Conservation (phyloP, 2,329 filamentous ascomycete species). For the Chlorencoelia australis region DNA sequence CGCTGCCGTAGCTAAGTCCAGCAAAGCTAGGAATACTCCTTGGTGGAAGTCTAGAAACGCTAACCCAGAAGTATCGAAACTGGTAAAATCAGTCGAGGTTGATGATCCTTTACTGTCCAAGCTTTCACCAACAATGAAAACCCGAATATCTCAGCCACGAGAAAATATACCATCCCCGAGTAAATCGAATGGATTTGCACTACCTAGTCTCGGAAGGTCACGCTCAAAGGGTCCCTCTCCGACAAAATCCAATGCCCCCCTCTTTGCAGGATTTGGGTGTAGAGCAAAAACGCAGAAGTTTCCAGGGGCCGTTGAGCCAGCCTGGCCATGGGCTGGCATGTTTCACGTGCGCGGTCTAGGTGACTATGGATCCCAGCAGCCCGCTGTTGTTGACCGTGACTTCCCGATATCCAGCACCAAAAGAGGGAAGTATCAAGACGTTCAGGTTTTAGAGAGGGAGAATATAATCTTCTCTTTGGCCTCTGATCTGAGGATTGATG, state of each 20-base stretch:
- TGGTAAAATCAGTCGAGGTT: background rate
- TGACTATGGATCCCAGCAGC: no score
- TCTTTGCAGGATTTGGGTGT: constrained; percentile 18
- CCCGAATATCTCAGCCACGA: background rate
- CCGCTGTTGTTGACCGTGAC: no score
- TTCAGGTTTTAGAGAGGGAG: constrained; percentile 17
- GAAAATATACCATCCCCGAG: constrained; percentile 3
- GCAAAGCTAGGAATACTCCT: constrained; percentile 2
- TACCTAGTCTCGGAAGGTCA: constrained; percentile 1
- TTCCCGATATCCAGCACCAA: constrained; percentile 5
- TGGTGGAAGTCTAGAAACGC: constrained; percentile 9
- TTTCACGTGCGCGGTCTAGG: constrained; percentile 55
- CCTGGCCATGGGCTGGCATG: constrained; percentile 61
- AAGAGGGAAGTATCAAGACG: constrained; percentile 24
- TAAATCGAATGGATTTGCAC: no score
- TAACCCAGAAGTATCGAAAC: background rate
- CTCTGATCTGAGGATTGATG: constrained; percentile 13
- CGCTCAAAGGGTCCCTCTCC: constrained; percentile 11
- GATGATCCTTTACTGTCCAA: constrained; percentile 1
- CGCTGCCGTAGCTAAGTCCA: constrained; percentile 2
- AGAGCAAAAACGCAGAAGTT: constrained; percentile 38
- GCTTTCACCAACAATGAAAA: no score
- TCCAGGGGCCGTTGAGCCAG: constrained; percentile 54
- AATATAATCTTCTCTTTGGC: constrained; percentile 20
- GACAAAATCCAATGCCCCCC: constrained; percentile 26